Conservation (phyloP, 306 rosid genomes). For the Pyrus communis region DNA sequence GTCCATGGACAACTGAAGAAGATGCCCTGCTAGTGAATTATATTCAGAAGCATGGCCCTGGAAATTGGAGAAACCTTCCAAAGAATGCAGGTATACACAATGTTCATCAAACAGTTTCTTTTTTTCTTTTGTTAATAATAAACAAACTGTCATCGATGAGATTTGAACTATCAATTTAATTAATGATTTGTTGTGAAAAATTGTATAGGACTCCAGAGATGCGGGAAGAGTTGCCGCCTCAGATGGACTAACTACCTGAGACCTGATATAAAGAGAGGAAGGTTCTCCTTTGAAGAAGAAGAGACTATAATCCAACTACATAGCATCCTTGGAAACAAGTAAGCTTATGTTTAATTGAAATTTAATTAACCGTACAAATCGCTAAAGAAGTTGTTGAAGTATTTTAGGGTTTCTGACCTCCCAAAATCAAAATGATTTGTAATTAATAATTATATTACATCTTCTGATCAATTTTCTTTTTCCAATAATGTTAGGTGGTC, state of each 20-base stretch:
- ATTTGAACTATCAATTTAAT: not conserved
- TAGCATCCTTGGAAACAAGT: conserved; percentile 86
- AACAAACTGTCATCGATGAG: not conserved
- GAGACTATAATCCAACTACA: conserved; percentile 82
- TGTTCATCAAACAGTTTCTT: not conserved
- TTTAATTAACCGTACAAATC: not conserved
- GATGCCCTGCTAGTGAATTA: conserved; percentile 52
- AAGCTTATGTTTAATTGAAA: conserved; percentile 2
- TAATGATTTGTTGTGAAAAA: not conserved
- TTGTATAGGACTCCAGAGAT: conserved; percentile 58
- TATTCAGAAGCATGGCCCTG: conserved; percentile 65
- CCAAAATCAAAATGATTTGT: not conserved
- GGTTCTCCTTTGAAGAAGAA: conserved; percentile 94
- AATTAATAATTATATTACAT: not conserved
- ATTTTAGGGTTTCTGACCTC: too few relatives aligned
- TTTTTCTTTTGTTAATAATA: not conserved
- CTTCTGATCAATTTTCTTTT: not conserved
- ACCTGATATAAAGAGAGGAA: conserved; percentile 92
- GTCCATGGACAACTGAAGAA: conserved; percentile 97
- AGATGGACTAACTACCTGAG: conserved; percentile 91
- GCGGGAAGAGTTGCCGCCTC: conserved; percentile 96
- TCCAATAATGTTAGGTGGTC: conserved; percentile 61
- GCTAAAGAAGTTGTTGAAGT: not conserved
- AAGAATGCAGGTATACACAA: conserved; percentile 57
- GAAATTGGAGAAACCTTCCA: conserved; percentile 85